Base-by-base conservation (phyloP, 352 stramenopile species). In the Pythium sukuiense region DNA sequence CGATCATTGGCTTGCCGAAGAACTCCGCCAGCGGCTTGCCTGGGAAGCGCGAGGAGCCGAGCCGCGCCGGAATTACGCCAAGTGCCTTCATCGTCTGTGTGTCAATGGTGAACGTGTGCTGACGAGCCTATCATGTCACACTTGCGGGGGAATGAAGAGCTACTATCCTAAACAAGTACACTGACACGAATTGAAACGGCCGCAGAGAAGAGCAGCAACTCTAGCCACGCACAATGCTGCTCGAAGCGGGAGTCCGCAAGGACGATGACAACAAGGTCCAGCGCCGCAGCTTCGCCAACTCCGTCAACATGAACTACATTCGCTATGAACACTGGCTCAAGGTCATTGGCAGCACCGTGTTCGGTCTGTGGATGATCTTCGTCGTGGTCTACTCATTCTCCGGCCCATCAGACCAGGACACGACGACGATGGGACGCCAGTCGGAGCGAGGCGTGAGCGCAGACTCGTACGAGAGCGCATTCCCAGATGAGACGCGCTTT, bases 1-100 rank as follows among this genome's bases (percentile, higher is more conserved):
- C 80, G 62, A 95, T 89, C 86, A 95, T 93, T 0, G 86, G 77
- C 67, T 81, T 87, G 8, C 86, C 86, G 57, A 88, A 89, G 74
- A 96, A 83, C 70, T 91, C 68, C 52, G 71, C 83, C 24, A 96
- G 71, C 30, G 88, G 86, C 73, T 95, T 95, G 32, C 73, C 76
- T 11, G 81, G 85, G 71, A 96, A 93, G 37, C 88, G 82, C 56
- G 86, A 80, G 4, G 87, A 93, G 29, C 75, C 84, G 66, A 91
- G 46, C 16, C 83, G 79, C 53, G 85, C 85, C 12, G 88, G 88
- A 68, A 96, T 95, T 57, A 94, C 83, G 3, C 79, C 88, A 20
- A 96, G 66, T 45, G 80, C 82, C 64, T 90, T 88, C 76, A 77
- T 87, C 59, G 45, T 74, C 8, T 49, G 55, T 35, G 14, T 16